Percentiles rank a stretch among this genome's conserved stretches.
These are phyloP conservation scores for Euphrasia confusa DNA, from an alignment of 257 asterid species.

Conservation along the genomic window DNA sequence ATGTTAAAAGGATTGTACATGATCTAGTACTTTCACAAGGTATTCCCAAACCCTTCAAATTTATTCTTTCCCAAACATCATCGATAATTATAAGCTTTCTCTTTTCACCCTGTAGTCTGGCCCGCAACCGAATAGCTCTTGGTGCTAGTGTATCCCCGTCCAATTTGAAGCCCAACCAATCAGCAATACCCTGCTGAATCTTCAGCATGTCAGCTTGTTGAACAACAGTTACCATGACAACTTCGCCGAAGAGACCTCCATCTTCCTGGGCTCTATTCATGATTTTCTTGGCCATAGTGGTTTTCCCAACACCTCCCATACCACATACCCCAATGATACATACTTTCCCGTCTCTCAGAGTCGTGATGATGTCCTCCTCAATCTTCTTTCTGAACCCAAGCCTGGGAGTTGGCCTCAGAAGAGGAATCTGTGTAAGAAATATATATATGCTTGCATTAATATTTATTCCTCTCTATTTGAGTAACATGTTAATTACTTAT, in stretches of 20 bases:
- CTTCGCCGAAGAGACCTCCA: not conserved
- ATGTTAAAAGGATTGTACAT: constrained; percentile 24
- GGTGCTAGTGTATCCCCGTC: too few species aligned
- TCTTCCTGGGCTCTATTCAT: not conserved
- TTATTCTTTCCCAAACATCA: too few species aligned
- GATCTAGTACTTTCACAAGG: not conserved
- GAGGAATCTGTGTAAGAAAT: too few species aligned
- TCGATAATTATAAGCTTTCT: too few species aligned
- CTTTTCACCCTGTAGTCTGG: too few species aligned
- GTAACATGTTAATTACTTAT: too few species aligned
- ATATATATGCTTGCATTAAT: too few species aligned
- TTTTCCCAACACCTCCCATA: not conserved
- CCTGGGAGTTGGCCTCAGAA: too few species aligned
- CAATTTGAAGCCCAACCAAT: not conserved
- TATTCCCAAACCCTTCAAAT: not conserved
- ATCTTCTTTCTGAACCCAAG: not conserved
- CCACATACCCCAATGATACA: not conserved
- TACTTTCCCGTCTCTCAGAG: not conserved
- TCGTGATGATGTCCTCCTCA: not conserved
- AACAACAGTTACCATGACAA: not conserved
- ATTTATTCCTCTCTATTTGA: too few species aligned
- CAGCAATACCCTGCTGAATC: not conserved
- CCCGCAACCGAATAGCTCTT: not conserved
- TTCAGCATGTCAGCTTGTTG: not conserved
- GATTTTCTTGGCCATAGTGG: constrained; percentile 2